Evolutionary conservation across 345 rosid genomes (phyloP), one percentile per base, ranked within the genome.

Genomic region (Garcia nutans): DNA sequence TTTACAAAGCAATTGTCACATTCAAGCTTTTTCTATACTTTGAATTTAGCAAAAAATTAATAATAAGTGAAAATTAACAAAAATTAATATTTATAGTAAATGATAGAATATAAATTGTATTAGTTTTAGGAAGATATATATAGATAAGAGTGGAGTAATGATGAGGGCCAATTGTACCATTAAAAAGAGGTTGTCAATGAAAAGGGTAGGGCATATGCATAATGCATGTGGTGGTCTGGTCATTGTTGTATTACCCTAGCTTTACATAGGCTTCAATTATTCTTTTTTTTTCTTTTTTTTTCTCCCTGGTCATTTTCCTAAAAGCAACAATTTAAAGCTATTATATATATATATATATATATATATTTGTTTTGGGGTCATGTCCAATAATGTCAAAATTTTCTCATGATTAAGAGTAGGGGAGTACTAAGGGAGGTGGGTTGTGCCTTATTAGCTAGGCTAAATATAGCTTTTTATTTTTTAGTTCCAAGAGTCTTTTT

Each of bases 301-400:
- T 28, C 12, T 31, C 12, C 19, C 6, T 52, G 24, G 41, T 56
- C 42, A 52, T 10, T 54, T 54, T 17, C 54, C 56, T 20, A 31
- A 60, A 72, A 61, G 5, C 16, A 72, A 73, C 22, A 4, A 26
- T 54, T 59, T 49, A 73, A 50, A 78, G 74, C 74, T 62, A 61
- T 5, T 16, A 33, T 63, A 59, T 68, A 28, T 28, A 28, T 28
- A 28, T 1, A 28, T 28, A n/a, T n/a, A n/a, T n/a, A n/a, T n/a
- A n/a, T n/a, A n/a, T n/a, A n/a, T 63, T 56, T 17, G 6, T 28
- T 47, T 8, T 17, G 66, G 63, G 37, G 57, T n/a, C 20, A 8
- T 3, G 23, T 58, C 52, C 16, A 23, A 37, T 15, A 57, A 65
- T 13, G 26, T 10, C 13, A 47, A 47, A 11, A 0, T 47, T 47